phyloP scores from a whole-genome alignment of 225 moss, liverwort and hornwort species.

The Thuidium tamariscinum region DNA sequence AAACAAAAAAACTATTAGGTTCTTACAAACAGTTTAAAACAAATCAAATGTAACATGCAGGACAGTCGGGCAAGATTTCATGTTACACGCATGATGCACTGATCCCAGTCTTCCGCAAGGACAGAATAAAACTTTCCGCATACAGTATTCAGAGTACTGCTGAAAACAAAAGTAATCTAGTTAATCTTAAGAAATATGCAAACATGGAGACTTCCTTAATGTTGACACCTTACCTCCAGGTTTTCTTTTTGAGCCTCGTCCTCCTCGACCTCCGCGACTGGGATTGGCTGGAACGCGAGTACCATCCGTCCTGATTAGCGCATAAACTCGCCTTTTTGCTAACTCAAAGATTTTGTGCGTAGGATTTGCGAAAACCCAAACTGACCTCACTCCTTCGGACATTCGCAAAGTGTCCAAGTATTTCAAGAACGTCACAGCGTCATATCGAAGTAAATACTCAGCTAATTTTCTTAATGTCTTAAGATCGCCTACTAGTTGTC shows the following conservation, averaged over 20 bases:
- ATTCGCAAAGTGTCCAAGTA: constrained; percentile 87
- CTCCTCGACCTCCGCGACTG: constrained; percentile 16
- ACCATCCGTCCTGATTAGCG: constrained; percentile 68
- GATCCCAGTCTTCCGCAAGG: neutral
- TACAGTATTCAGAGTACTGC: neutral
- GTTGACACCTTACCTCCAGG: constrained; percentile 5
- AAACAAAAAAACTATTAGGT: neutral
- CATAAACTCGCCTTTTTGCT: constrained; percentile 85
- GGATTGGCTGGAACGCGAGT: constrained; percentile 24
- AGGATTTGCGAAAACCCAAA: constrained; percentile 90
- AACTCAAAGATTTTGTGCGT: constrained; percentile 88
- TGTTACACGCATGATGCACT: neutral
- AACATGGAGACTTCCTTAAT: neutral
- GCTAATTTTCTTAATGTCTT: constrained; percentile 83
- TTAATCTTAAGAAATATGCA: neutral
- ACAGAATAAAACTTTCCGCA: neutral
- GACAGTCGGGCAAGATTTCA: neutral
- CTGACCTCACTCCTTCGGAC: constrained; percentile 86
- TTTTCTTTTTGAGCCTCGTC: constrained; percentile 36
- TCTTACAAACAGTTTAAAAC: neutral
- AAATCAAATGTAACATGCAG: neutral
- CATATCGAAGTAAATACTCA: constrained; percentile 87
- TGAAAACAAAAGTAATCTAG: neutral
- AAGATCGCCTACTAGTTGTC: constrained; percentile 80
- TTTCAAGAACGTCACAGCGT: constrained; percentile 90